Percentiles rank a stretch among this genome's conserved stretches.
Conservation (phyloP, 192 early-diverging fungal genomes). For the Coemansia brasiliensis region DNA sequence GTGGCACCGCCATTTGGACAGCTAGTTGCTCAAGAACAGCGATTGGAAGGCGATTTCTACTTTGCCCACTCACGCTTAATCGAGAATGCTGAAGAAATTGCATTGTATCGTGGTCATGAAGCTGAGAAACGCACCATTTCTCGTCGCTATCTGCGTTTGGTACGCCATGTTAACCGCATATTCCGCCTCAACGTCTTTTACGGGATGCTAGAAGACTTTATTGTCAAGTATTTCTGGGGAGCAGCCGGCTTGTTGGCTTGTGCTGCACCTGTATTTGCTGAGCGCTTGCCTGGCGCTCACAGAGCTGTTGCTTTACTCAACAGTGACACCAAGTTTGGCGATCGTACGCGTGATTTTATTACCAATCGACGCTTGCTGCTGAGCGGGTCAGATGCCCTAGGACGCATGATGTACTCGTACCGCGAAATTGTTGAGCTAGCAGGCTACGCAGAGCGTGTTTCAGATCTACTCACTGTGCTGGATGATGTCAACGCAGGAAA, state of each 20-base stretch:
- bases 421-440: constrained; percentile 94
- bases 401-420: constrained; percentile 90
- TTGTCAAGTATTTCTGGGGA: constrained; percentile 99
- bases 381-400: constrained; percentile 77
- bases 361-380: constrained; percentile 76
- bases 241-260: constrained; percentile 85
- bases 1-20: constrained; percentile 96
- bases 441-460: constrained; percentile 90
- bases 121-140: constrained; percentile 84
- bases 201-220: constrained; percentile 95
- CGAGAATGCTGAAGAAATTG: constrained; percentile 95
- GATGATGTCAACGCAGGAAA: constrained; percentile 81
- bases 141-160: constrained; percentile 72
- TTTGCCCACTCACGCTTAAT: constrained; percentile 92
- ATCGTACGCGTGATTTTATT: constrained; percentile 63
- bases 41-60: constrained; percentile 91
- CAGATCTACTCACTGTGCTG: constrained; percentile 81
- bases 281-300: constrained; percentile 33
- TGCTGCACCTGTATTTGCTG: constrained; percentile 82
- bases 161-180: constrained; percentile 84
- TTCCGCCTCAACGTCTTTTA: constrained; percentile 86
- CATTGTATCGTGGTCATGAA: constrained; percentile 81
- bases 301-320: constrained; percentile 1
- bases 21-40: constrained; percentile 90
- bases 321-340: constrained; percentile 22